Conservation (phyloP, 225 moss, liverwort and hornwort species). For the Rhytidiadelphus loreus region DNA sequence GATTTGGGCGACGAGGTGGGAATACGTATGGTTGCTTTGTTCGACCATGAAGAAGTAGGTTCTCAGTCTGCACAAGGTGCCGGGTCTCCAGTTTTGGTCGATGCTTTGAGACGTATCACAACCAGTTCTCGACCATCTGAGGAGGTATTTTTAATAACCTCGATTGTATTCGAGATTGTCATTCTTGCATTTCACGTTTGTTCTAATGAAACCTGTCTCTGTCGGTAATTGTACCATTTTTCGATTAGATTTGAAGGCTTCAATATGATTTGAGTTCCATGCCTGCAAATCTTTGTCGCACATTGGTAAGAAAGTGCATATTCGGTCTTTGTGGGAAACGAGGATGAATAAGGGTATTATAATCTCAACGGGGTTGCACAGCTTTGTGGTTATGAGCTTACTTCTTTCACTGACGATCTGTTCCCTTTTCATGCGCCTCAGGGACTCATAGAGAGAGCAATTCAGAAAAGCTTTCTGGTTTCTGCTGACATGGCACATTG, state of each 20-base stretch:
- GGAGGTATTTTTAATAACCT: not conserved
- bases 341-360: not conserved
- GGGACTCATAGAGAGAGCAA: constrained; percentile 75
- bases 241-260: not conserved
- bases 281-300: not conserved
- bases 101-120: constrained; percentile 79
- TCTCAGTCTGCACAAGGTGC: constrained; percentile 94
- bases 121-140: constrained; percentile 31
- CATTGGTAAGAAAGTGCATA: not conserved
- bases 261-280: not conserved
- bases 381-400: not conserved
- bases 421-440: constrained; percentile 12
- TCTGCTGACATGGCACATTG: constrained; percentile 99
- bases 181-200: not conserved
- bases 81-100: constrained; percentile 84
- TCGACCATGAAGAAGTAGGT: constrained; percentile 98
- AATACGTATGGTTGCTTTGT: constrained; percentile 87
- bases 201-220: not conserved
- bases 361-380: not conserved
- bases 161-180: not conserved
- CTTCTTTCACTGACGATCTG: not conserved
- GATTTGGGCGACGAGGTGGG: constrained; percentile 64
- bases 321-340: not conserved
- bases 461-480: constrained; percentile 86
- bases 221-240: not conserved